Evolutionary conservation across 352 stramenopile genomes (phyloP).

Genomic region (Pythium oligandrum): DNA sequence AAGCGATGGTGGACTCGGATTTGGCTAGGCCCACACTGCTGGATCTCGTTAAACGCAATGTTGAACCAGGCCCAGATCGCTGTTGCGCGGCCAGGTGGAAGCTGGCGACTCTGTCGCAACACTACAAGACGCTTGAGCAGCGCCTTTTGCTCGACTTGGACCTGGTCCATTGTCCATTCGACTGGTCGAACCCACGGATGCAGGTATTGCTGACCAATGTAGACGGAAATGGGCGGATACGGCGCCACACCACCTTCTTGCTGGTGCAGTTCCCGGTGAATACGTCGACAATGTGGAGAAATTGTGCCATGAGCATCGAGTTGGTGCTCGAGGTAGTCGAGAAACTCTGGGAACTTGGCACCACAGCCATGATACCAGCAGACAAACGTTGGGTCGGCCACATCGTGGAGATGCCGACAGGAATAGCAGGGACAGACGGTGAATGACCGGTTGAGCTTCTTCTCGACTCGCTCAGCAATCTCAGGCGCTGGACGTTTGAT

Average conservation of each 20-base stretch:
- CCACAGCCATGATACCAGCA: slow-evolving; percentile 16
- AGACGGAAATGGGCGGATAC: slow-evolving; percentile 51
- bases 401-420: slow-evolving; percentile 6
- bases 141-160: slow-evolving; percentile 34
- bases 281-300: slow-evolving; percentile 26
- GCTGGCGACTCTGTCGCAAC: too few relatives aligned
- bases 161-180: slow-evolving; percentile 37
- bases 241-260: slow-evolving; percentile 24
- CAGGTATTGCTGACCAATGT: slow-evolving; percentile 39
- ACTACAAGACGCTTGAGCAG: slow-evolving; percentile 17
- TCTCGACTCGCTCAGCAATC: slow-evolving; percentile 13
- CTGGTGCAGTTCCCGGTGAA: slow-evolving; percentile 32
- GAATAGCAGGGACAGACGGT: slow-evolving; percentile 5
- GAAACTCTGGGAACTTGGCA: slow-evolving; percentile 29
- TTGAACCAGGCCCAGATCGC: slow-evolving; percentile 28
- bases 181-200: slow-evolving; percentile 23
- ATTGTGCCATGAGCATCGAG: slow-evolving; percentile 39
- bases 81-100: not conserved
- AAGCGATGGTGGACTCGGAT: slow-evolving; percentile 45
- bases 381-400: slow-evolving; percentile 3
- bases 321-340: slow-evolving; percentile 56
- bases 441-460: not conserved
- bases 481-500: slow-evolving; percentile 4
- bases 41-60: slow-evolving; percentile 34
- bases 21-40: slow-evolving; percentile 27